Base-by-base conservation (phyloP, 176 grass and related monocot genomes). In the Microstegium vimineum region DNA sequence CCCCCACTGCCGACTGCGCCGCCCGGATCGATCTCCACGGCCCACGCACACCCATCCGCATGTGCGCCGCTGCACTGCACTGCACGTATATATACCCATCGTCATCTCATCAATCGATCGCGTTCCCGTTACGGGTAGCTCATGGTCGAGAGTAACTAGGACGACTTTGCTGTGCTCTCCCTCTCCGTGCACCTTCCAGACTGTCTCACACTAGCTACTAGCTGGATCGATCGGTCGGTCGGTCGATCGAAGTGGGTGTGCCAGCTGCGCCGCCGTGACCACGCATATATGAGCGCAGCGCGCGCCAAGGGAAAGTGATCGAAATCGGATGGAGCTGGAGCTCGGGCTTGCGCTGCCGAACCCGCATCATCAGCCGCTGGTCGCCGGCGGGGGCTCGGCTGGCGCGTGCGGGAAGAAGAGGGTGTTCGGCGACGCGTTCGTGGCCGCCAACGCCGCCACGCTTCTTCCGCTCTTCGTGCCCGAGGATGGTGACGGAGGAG, bases 311-410 rank as follows among this genome's bases (percentile, higher is more conserved):
- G 33, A 62, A 18, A 40, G 23, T 4, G 75, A 17, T 1, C 8
- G 56, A n/a, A n/a, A 23, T 10, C 59, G 10, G 40, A 86, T 92
- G 92, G 90, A 97, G 82, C 82, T 94, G 61, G 92, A 92, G 77
- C 81, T 97, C 43, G 94, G 86, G 4, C 88, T 97, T 8, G 92
- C 85, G 10, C 75, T 76, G 37, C 90, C 92, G 16, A 70, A 54
- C 73, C 11, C 37, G 42, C 27, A 60, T 20, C 43, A 78, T 40
- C 45, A 46, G 47, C 54, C 64, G 17, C 36, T 81, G 60, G 30
- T 36, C 28, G 7, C 23, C 25, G 54, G 5, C 25, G 36, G 10
- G 4, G 14, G 27, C 68, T 23, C 22, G 0, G 11, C 2, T 34
- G 63, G 27, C 13, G 61, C 57, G 2, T 20, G 36, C 72, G 57